Percentiles rank a stretch among this genome's conserved stretches.
phyloP scores from a whole-genome alignment of 306 rosid species.

The Fragaria vesca region DNA sequence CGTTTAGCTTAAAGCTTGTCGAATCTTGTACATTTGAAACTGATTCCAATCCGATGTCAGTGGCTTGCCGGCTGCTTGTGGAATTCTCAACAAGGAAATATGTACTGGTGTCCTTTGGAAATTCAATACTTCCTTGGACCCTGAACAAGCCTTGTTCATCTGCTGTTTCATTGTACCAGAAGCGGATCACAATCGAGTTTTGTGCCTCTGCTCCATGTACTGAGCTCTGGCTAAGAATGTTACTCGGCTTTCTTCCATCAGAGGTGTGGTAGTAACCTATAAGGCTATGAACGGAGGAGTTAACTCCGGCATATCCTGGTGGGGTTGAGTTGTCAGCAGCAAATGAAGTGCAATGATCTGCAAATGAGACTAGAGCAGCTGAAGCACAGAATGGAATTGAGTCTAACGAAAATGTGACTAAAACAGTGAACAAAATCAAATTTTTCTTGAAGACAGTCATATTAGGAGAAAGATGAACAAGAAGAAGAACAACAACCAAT shows the following conservation, averaged over 20 bases:
- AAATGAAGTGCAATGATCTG: constrained; percentile 40
- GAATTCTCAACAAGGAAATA: neutral
- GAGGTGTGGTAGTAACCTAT: constrained; percentile 40
- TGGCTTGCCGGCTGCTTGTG: neutral
- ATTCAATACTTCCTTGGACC: neutral
- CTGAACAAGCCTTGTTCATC: neutral
- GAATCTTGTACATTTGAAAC: neutral
- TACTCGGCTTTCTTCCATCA: neutral
- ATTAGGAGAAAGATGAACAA: neutral
- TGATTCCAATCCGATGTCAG: neutral
- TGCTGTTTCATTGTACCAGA: neutral
- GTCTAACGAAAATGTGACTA: constrained; percentile 7
- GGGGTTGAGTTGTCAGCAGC: constrained; percentile 29
- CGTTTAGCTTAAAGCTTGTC: neutral
- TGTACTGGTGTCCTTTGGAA: neutral
- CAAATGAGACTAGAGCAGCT: constrained; percentile 25
- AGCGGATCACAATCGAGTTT: neutral
- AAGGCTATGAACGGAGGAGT: constrained; percentile 17
- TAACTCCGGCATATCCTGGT: neutral
- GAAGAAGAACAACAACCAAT: neutral
- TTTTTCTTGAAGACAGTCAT: neutral
- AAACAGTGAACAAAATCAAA: constrained; percentile 14
- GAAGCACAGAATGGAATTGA: constrained; percentile 16
- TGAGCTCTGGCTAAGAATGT: neutral
- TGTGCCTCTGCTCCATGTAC: constrained; percentile 28